Percentiles rank a stretch among this genome's conserved stretches.
These are phyloP conservation scores for Scleroderma bovista DNA, from an alignment of 768 basidiomycete genomes.

Conservation along the genomic window DNA sequence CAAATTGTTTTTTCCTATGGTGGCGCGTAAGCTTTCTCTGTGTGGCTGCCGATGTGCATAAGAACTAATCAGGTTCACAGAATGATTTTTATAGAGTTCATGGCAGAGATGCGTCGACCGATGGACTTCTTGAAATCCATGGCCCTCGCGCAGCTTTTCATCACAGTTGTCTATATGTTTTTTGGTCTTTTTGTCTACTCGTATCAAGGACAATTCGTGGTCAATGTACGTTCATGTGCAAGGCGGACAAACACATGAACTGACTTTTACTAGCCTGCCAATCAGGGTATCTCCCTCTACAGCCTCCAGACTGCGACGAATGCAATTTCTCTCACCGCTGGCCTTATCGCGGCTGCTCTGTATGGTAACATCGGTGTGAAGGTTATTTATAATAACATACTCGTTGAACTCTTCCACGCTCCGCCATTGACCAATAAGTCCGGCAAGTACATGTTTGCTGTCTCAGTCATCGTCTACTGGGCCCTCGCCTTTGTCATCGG, in stretches of 20 bases:
- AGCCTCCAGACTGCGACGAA: constrained; percentile 34
- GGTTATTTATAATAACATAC: constrained; percentile 48
- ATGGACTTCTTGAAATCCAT: constrained; percentile 70
- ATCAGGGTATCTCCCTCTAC: constrained; percentile 30
- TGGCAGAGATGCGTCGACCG: constrained; percentile 63
- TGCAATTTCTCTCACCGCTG: constrained; percentile 43
- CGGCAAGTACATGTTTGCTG: constrained; percentile 27
- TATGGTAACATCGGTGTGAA: constrained; percentile 64
- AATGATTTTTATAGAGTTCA: constrained; percentile 31
- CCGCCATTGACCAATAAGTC: constrained; percentile 40
- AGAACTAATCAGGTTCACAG: constrained; percentile 20
- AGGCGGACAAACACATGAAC: background rate
- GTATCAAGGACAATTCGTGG: constrained; percentile 55
- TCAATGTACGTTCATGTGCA: constrained; percentile 17
- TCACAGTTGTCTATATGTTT: constrained; percentile 50
- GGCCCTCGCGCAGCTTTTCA: constrained; percentile 48
- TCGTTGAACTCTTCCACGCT: constrained; percentile 46
- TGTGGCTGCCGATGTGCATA: background rate
- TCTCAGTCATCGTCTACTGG: constrained; percentile 19
- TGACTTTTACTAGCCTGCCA: constrained; percentile 18
- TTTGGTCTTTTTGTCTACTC: constrained; percentile 54
- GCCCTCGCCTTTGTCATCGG: constrained; percentile 47
- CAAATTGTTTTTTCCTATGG: constrained; percentile 61
- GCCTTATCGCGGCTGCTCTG: constrained; percentile 55
- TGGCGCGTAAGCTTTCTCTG: constrained; percentile 33